Conservation (phyloP, 2,329 filamentous ascomycete species). For the Cladosporium sphaerospermum region DNA sequence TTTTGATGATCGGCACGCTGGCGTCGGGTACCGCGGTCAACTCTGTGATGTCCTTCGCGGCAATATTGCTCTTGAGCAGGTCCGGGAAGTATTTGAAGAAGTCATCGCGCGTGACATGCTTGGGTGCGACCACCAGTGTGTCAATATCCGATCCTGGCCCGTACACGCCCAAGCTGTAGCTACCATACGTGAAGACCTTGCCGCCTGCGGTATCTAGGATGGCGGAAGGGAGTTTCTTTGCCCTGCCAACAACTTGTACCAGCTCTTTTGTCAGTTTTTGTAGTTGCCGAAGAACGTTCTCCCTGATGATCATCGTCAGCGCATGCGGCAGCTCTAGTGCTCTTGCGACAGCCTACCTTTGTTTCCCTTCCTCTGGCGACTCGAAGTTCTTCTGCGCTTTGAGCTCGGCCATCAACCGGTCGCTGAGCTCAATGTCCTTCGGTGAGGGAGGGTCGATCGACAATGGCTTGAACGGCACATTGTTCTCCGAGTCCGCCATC, state of each 20-base stretch:
- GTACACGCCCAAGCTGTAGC: slow-evolving; percentile 88
- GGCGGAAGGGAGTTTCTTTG: slow-evolving; percentile 66
- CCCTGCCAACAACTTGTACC: slow-evolving; percentile 70
- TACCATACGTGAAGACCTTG: slow-evolving; percentile 93
- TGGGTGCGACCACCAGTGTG: slow-evolving; percentile 85
- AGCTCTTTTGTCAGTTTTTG: slow-evolving; percentile 80
- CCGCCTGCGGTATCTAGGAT: slow-evolving; percentile 80
- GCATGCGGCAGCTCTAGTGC: slow-evolving; percentile 16
- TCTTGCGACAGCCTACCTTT: slow-evolving; percentile 51
- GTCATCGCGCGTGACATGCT: slow-evolving; percentile 80
- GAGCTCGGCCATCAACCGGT: slow-evolving; percentile 74
- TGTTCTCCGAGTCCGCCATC: slow-evolving; percentile 26
- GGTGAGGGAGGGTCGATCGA: slow-evolving; percentile 70
- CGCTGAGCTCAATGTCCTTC: slow-evolving; percentile 68
- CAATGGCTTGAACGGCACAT: slow-evolving; percentile 78
- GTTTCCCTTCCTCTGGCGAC: slow-evolving; percentile 70
- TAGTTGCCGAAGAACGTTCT: slow-evolving; percentile 67
- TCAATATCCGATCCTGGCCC: slow-evolving; percentile 97
- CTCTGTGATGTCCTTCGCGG: slow-evolving; percentile 73
- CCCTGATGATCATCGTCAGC: slow-evolving; percentile 41
- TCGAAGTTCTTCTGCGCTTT: slow-evolving; percentile 91
- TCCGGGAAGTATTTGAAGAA: slow-evolving; percentile 89
- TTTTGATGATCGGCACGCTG: slow-evolving; percentile 95
- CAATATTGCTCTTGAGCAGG: slow-evolving; percentile 68
- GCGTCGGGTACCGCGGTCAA: slow-evolving; percentile 81